Evolutionary conservation across 2,329 filamentous ascomycete genomes (phyloP).

Genomic region (Acephala macrosclerotiorum): DNA sequence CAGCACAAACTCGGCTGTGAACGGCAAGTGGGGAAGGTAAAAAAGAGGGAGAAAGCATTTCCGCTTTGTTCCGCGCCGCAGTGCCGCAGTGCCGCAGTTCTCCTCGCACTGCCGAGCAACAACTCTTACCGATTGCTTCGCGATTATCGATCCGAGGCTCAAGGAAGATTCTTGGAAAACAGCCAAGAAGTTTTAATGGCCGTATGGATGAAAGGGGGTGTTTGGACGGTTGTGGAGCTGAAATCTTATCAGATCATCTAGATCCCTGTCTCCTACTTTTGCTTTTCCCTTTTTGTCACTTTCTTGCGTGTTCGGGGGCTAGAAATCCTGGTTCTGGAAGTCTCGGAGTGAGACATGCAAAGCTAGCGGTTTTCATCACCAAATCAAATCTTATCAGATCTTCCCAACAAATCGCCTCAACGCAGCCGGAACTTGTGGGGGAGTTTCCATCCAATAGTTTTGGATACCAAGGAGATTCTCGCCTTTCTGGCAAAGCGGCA

Average conservation of each 20-base stretch:
- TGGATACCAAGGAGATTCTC: neutral
- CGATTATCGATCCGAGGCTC: neutral
- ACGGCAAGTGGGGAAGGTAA: neutral
- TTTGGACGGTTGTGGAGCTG: neutral
- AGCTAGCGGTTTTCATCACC: no score
- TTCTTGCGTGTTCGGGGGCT: neutral
- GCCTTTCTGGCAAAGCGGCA: neutral
- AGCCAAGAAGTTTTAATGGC: neutral
- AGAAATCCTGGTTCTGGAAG: neutral
- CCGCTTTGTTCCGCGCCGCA: neutral
- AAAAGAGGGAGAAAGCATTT: conserved; percentile 1
- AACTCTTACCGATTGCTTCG: neutral
- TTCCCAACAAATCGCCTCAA: neutral
- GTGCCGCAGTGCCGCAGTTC: neutral
- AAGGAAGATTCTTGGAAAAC: neutral
- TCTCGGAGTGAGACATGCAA: no score
- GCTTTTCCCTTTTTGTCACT: neutral
- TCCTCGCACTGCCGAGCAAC: neutral
- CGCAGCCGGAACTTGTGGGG: neutral
- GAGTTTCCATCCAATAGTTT: neutral
- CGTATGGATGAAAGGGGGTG: neutral
- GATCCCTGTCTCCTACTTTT: neutral
- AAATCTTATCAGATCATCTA: conserved; percentile 9
- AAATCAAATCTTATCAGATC: conserved; percentile 6
- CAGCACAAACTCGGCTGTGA: neutral